Evolutionary conservation across 2,329 filamentous ascomycete species (phyloP).

Genomic region (Fusarium nygamai): DNA sequence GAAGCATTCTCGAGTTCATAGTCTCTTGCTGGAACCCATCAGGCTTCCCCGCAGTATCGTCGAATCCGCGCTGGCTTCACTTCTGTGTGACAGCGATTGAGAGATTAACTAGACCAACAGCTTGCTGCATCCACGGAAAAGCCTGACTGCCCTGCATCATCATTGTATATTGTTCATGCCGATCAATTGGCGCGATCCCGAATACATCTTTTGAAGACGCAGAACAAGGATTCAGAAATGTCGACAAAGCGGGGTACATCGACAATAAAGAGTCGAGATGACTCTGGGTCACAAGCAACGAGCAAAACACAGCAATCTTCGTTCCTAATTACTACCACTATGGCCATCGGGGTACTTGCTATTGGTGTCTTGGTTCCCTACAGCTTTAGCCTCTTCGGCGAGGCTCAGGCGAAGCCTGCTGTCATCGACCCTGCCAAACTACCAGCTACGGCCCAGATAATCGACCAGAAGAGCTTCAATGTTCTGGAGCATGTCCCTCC

Average conservation of each 20-base stretch:
- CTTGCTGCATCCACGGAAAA: neutral
- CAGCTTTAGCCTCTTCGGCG: neutral
- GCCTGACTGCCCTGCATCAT: neutral
- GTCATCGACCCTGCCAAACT: neutral
- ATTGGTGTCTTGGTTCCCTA: neutral
- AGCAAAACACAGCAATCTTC: too few species aligned
- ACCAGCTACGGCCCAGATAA: conserved; percentile 32
- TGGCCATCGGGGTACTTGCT: conserved; percentile 2
- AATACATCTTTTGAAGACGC: neutral
- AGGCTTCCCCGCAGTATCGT: neutral
- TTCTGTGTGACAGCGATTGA: neutral
- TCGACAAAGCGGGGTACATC: conserved; percentile 15
- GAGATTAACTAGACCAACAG: neutral
- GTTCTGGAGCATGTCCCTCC: conserved; percentile 31
- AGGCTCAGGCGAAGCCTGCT: neutral
- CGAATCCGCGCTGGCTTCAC: neutral
- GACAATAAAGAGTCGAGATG: neutral
- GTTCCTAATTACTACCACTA: neutral
- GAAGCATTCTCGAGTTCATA: neutral
- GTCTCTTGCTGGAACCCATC: neutral
- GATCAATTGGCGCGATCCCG: neutral
- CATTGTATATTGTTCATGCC: too few species aligned
- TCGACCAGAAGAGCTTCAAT: conserved; percentile 39
- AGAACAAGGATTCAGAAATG: neutral
- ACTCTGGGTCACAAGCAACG: neutral